Evolutionary conservation across 2,329 filamentous ascomycete genomes (phyloP).

Genomic region (Coccinonectria pachysandricola): DNA sequence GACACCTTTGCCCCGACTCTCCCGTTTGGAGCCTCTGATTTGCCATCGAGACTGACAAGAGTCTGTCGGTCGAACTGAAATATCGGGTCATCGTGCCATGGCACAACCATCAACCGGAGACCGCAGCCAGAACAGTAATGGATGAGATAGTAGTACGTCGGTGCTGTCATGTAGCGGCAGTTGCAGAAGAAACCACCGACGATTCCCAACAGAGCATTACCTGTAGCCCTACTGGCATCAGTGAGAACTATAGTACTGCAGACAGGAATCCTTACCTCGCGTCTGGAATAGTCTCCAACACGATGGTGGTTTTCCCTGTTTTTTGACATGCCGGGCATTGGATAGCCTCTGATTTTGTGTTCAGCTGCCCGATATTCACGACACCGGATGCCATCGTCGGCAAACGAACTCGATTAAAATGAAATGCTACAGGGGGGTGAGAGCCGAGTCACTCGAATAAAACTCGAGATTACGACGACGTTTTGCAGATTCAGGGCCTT

Average conservation of each 20-base stretch:
- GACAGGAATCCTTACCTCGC: neutral
- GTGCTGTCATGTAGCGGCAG: constrained; percentile 3
- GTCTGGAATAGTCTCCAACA: constrained; percentile 5
- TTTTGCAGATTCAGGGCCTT: too few species aligned
- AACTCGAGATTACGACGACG: too few species aligned
- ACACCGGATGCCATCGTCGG: too few species aligned
- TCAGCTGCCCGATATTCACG: constrained; percentile 3
- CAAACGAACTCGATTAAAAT: too few species aligned
- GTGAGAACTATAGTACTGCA: neutral
- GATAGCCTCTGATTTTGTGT: constrained; percentile 2
- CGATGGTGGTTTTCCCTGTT: constrained; percentile 3
- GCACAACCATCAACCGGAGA: constrained; percentile 3
- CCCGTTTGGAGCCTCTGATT: neutral
- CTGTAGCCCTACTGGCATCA: constrained; percentile 1
- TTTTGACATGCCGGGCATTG: constrained; percentile 5
- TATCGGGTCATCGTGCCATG: constrained; percentile 4
- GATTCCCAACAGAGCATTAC: constrained; percentile 1
- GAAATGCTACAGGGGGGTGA: too few species aligned
- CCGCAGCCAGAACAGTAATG: constrained; percentile 5
- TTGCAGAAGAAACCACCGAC: constrained; percentile 3
- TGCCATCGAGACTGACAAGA: constrained; percentile 1
- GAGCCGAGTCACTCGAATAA: too few species aligned
- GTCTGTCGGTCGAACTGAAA: constrained; percentile 2
- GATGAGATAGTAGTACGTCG: constrained; percentile 4
- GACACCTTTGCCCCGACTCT: neutral